Percentiles rank a stretch among this genome's conserved stretches.
Conservation (phyloP, 768 basidiomycete species). For the Tricholoma bakamatsutake region DNA sequence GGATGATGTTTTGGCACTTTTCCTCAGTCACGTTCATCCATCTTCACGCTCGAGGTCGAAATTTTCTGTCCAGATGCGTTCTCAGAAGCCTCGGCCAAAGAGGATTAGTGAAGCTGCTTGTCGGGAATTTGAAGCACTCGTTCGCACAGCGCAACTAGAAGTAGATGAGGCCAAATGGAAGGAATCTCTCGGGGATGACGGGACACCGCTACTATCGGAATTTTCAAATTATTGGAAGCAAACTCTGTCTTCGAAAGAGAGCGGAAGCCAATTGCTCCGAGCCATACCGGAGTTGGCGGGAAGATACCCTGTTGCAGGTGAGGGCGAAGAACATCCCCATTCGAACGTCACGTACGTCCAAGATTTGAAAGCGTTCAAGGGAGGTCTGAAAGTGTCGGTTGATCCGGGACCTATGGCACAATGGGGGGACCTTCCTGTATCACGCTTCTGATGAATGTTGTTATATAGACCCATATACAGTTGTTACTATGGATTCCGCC, state of each 20-base stretch:
- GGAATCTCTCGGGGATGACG: constrained; percentile 45
- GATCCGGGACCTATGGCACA: constrained; percentile 63
- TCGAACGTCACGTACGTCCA: constrained; percentile 55
- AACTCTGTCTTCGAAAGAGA: constrained; percentile 34
- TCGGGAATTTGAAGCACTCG: constrained; percentile 50
- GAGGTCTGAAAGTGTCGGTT: constrained; percentile 44
- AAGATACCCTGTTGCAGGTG: constrained; percentile 49
- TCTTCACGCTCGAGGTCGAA: constrained; percentile 69
- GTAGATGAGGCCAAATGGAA: constrained; percentile 48
- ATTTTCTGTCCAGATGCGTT: constrained; percentile 75
- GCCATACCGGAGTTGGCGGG: constrained; percentile 54
- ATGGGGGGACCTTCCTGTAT: constrained; percentile 66
- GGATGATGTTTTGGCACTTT: constrained; percentile 67
- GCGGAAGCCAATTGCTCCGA: constrained; percentile 39
- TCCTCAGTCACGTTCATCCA: constrained; percentile 64
- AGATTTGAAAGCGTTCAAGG: constrained; percentile 63
- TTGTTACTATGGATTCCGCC: not conserved
- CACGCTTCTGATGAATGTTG: constrained; percentile 40
- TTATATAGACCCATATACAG: not conserved
- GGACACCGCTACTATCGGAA: constrained; percentile 49
- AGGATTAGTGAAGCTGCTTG: constrained; percentile 62
- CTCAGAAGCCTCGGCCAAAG: constrained; percentile 55
- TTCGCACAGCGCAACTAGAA: constrained; percentile 42
- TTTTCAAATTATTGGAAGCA: constrained; percentile 64
- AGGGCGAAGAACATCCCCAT: constrained; percentile 39